Conservation (phyloP, 108 stramenopile genomes). For the Mayamaea pseudoterrestris region DNA sequence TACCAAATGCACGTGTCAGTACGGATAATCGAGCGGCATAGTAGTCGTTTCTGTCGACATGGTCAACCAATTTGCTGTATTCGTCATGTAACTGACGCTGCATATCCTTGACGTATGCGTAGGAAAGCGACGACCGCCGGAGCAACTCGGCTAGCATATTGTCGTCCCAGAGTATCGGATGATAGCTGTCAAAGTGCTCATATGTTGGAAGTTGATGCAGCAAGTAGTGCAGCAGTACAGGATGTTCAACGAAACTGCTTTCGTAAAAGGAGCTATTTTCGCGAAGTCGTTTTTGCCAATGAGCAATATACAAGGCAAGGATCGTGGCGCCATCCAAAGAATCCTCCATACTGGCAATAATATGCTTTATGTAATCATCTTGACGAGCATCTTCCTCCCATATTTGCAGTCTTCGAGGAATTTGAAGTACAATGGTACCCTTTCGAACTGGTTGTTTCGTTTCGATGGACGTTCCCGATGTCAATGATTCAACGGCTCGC, state of each 20-base stretch:
- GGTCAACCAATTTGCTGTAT: conserved; percentile 27
- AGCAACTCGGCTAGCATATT: conserved; percentile 19
- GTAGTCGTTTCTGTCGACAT: conserved; percentile 38
- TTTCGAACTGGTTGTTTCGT: conserved; percentile 18
- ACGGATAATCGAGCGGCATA: conserved; percentile 52
- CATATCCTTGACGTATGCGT: conserved; percentile 34
- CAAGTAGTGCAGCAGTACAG: conserved; percentile 5
- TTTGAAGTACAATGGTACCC: conserved; percentile 35
- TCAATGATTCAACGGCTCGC: no score
- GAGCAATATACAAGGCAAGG: conserved; percentile 4
- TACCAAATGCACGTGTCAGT: conserved; percentile 57
- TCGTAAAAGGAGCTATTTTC: not conserved
- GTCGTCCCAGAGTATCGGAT: conserved; percentile 38
- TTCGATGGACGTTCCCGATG: no score
- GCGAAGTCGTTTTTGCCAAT: not conserved
- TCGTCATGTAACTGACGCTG: conserved; percentile 17
- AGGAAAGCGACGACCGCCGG: conserved; percentile 27
- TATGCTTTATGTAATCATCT: conserved; percentile 12
- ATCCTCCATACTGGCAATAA: not conserved
- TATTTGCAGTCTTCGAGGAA: conserved; percentile 62
- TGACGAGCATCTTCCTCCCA: conserved; percentile 78
- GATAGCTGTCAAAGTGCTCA: conserved; percentile 24
- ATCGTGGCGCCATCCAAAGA: not conserved
- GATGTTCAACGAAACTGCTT: not conserved
- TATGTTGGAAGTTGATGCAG: conserved; percentile 34